Percentiles rank a stretch among this genome's conserved stretches.
Conservation (phyloP, 805 yeast genomes). For the Clavispora carvajalis region DNA sequence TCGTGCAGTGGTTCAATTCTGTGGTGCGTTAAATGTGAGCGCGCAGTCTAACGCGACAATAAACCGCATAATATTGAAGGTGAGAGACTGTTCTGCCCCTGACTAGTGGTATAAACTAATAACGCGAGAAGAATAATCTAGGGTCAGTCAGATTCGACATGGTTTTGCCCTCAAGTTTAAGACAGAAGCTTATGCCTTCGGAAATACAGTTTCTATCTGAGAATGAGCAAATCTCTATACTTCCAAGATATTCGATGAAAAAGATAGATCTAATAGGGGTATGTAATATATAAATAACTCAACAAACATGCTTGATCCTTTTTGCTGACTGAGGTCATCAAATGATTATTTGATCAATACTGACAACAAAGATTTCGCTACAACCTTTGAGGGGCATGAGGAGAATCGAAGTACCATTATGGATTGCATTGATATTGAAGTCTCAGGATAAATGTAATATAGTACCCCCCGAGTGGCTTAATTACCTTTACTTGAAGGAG, state of each 20-base stretch:
- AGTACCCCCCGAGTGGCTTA: conserved; percentile 83
- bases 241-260: conserved; percentile 74
- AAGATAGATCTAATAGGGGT: conserved; percentile 62
- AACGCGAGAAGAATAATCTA: neutral
- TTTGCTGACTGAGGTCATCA: too few relatives aligned
- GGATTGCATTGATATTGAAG: conserved; percentile 82
- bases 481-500: conserved; percentile 45
- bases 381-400: conserved; percentile 65
- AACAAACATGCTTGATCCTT: too few relatives aligned
- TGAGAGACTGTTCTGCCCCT: neutral
- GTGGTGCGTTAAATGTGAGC: conserved; percentile 1
- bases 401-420: conserved; percentile 67
- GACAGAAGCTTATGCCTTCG: conserved; percentile 55
- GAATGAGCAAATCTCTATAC: conserved; percentile 62
- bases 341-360: neutral
- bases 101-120: neutral
- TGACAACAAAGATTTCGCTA: conserved; percentile 36
- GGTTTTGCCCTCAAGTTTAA: conserved; percentile 13
- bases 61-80: neutral
- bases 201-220: conserved; percentile 86
- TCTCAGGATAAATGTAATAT: conserved; percentile 83
- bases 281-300: too few relatives aligned
- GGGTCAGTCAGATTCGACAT: neutral
- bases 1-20: neutral
- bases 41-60: neutral